Evolutionary conservation across 1,284 basidiomycete species (phyloP).

Genomic region (Microbotryomycetes sp.): DNA sequence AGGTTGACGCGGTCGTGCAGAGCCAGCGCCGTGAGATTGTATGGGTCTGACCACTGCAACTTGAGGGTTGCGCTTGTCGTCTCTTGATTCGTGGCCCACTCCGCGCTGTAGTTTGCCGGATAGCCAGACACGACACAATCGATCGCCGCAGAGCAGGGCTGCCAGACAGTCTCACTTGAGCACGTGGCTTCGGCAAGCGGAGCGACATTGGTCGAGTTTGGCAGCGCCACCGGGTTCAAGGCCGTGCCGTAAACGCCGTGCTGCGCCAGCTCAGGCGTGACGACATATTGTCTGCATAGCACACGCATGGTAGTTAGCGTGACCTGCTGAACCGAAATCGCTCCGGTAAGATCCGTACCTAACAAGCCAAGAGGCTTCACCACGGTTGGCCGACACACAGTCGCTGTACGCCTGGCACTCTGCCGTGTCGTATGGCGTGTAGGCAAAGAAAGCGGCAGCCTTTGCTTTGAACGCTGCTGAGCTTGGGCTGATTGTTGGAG

Average conservation of each 20-base stretch:
- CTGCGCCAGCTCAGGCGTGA: slow-evolving; percentile 10
- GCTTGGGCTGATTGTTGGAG: not conserved
- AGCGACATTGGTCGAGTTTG: slow-evolving; percentile 22
- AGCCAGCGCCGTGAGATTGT: slow-evolving; percentile 8
- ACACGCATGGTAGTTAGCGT: not conserved
- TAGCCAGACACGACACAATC: slow-evolving; percentile 24
- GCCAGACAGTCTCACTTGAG: slow-evolving; percentile 7
- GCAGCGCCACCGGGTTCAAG: slow-evolving; percentile 5
- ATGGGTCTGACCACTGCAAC: slow-evolving; percentile 18
- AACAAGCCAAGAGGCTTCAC: slow-evolving; percentile 28
- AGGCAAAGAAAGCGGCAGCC: slow-evolving; percentile 29
- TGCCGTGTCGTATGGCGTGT: slow-evolving; percentile 31
- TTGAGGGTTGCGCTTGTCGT: slow-evolving; percentile 10
- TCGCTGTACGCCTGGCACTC: slow-evolving; percentile 19
- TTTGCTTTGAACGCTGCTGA: not conserved
- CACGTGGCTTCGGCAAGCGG: slow-evolving; percentile 14
- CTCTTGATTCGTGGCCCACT: slow-evolving; percentile 20
- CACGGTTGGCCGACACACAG: slow-evolving; percentile 23
- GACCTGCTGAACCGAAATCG: not conserved
- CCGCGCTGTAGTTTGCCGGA: slow-evolving; percentile 27
- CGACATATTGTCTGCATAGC: slow-evolving; percentile 24
- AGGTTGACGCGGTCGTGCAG: slow-evolving; percentile 23
- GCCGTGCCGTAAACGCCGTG: slow-evolving; percentile 13
- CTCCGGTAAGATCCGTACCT: slow-evolving; percentile 5
- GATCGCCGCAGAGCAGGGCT: slow-evolving; percentile 18